Conservation (phyloP, 2,329 filamentous ascomycete species). For the Aspergillus chevalieri region DNA sequence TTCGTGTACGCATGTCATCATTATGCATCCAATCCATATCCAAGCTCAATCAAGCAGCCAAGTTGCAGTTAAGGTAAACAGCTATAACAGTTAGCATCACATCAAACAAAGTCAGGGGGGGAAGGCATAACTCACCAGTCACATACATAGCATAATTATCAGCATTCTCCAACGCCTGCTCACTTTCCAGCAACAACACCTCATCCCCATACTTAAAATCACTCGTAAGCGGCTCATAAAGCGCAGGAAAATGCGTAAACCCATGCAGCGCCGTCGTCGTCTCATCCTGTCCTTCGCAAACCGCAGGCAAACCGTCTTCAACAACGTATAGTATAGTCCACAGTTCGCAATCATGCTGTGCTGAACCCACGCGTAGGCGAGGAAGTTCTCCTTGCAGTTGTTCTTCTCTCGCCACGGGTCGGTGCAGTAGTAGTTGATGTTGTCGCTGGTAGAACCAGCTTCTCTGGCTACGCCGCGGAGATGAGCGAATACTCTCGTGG, state of each 20-base stretch:
- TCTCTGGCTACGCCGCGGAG: conserved; percentile 51
- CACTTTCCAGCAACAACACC: conserved; percentile 41
- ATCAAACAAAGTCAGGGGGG: background rate
- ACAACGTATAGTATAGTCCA: background rate
- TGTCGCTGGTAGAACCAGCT: conserved; percentile 47
- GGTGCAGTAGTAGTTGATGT: conserved; percentile 53
- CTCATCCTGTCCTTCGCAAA: conserved; percentile 58
- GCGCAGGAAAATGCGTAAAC: conserved; percentile 55
- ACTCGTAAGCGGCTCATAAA: conserved; percentile 50
- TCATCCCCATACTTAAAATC: conserved; percentile 57
- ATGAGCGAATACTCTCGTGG: conserved; percentile 46
- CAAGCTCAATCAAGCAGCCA: too few species aligned
- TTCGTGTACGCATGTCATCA: background rate
- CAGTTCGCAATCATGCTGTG: conserved; percentile 2
- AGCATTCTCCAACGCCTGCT: conserved; percentile 56
- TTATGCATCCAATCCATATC: background rate
- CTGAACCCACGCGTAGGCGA: conserved; percentile 58
- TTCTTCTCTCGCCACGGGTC: conserved; percentile 42
- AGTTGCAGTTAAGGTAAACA: background rate
- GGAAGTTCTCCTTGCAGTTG: conserved; percentile 47
- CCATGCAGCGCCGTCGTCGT: conserved; percentile 62
- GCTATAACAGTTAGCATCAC: background rate
- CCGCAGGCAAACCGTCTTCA: background rate
- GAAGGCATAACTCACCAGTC: background rate
- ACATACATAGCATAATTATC: conserved; percentile 1